Base-by-base conservation (phyloP, 441 rosid species). In the Brassica hybrid region DNA sequence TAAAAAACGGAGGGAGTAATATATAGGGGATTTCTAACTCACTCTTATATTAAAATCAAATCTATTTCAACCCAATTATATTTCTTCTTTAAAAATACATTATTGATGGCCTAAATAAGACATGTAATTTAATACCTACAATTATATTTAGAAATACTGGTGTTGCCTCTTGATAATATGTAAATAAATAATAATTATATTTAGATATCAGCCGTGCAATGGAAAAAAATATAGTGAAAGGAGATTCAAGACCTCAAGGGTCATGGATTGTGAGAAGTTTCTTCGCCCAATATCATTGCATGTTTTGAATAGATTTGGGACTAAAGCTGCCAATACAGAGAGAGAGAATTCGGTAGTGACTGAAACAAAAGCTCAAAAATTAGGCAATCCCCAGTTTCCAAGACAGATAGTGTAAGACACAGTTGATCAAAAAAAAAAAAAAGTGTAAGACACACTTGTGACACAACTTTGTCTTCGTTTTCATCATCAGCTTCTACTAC, bases 331-430 rank as follows among this genome's bases (percentile, higher is more conserved):
- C 77, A 78, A 50, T 10, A 54, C 2, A 8, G 32, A 72, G 50
- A 73, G 16, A n/a, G 74, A 38, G n/a, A 34, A 67, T 50, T 61
- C 12, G 43, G 71, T 71, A 41, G 32, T 77, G 80, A 57, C 25
- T 65, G 76, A 66, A 72, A 16, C 73, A 62, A n/a, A 72, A 72
- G 57, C 72, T 6, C 63, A 78, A 68, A 67, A 32, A 72, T 50
- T 34, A 45, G 63, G 65, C 65, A 38, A 9, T 78, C 60, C 16
- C 68, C 81, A 67, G 74, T 78, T 78, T 78, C 77, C 81, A 78
- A 73, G 81, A 67, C 74, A 67, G 74, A 52, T 72, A 50, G 74
- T 60, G n/a, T n/a, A n/a, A n/a, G n/a, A n/a, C n/a, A n/a, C n/a
- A n/a, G n/a, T n/a, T n/a, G n/a, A n/a, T n/a, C n/a, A n/a, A n/a